Base-by-base conservation (phyloP, 305 asterid genomes). In the Fraxinus nigra region DNA sequence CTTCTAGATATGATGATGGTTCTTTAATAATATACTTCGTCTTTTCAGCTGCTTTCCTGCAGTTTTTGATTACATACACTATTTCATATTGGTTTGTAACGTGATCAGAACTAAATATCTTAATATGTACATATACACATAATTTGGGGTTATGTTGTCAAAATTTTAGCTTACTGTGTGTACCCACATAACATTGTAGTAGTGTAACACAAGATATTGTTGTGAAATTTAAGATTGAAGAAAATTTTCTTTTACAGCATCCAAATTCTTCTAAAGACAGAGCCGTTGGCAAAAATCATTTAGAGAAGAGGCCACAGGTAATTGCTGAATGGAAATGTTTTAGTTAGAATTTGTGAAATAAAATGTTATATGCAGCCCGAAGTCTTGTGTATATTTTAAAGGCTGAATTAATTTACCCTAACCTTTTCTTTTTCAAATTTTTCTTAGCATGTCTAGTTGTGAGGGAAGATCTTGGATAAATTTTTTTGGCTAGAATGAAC, bases 261-360 rank as follows among this genome's bases (percentile, higher is more conserved):
- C 99, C 99, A 2, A 87, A 89, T 87, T 89, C 92, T 73, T 46
- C 90, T 51, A 94, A 89, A 84, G 94, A 92, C 83, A 95, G 93
- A 89, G 77, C 93, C 54, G 82, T 85, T 35, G 80, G 82, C 84
- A 92, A 89, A 89, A 91, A 77, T 73, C 80, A 84, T 59, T 86
- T 86, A 35, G 96, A 92, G 51, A 95, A 88, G 87, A 90, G 92
- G 87, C 83, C 88, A 38, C 94, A 85, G 97, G 99, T 95, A 78
- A 70, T 82, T 65, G 63, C 78, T 76, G 78, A 79, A 74, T 79
- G 43, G 24, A 82, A 67, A 63, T 75, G 33, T 5, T 38, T 5
- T 51, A 35, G 69, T 69, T 83, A 70, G 56, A 72, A 84, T 56
- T 77, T 78, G 28, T n/a, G 72, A 22, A 20, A 3, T 59, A 61